phyloP scores from a whole-genome alignment of 176 grass and related monocot species.

The Tillandsia fasciculata region DNA sequence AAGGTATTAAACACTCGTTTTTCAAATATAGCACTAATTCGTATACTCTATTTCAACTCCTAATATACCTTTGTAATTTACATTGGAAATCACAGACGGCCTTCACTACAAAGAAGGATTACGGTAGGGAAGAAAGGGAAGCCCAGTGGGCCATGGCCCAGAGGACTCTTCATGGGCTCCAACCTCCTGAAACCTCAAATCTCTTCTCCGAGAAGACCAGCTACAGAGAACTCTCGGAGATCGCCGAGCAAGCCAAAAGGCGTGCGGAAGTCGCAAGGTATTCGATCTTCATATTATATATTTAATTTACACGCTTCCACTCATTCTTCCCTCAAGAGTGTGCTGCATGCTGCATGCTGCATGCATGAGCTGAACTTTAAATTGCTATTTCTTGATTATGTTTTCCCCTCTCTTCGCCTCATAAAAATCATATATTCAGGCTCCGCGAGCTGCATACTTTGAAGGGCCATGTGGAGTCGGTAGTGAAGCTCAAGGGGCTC shows the following conservation, averaged over 20 bases:
- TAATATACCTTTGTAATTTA: slow-evolving; percentile 1
- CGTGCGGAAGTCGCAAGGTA: slow-evolving; percentile 89
- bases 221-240: slow-evolving; percentile 80
- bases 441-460: slow-evolving; percentile 62
- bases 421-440: slow-evolving; percentile 22
- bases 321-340: too few species aligned
- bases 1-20: slow-evolving; percentile 33
- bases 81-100: slow-evolving; percentile 30
- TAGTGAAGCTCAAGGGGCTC: slow-evolving; percentile 75
- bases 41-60: not conserved
- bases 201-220: slow-evolving; percentile 37
- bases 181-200: slow-evolving; percentile 24
- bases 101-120: slow-evolving; percentile 92
- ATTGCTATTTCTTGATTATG: too few species aligned
- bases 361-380: too few species aligned
- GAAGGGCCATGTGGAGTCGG: slow-evolving; percentile 59
- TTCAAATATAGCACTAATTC: not conserved
- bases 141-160: slow-evolving; percentile 90
- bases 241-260: slow-evolving; percentile 90
- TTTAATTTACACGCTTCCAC: not conserved
- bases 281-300: not conserved
- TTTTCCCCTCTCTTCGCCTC: not conserved
- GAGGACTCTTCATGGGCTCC: slow-evolving; percentile 80
- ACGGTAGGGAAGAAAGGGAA: slow-evolving; percentile 75
- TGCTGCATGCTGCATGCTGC: too few species aligned